Evolutionary conservation across 331 rosid species (phyloP), one percentile per base, ranked within the genome.

Genomic region (Acacia concinna): DNA sequence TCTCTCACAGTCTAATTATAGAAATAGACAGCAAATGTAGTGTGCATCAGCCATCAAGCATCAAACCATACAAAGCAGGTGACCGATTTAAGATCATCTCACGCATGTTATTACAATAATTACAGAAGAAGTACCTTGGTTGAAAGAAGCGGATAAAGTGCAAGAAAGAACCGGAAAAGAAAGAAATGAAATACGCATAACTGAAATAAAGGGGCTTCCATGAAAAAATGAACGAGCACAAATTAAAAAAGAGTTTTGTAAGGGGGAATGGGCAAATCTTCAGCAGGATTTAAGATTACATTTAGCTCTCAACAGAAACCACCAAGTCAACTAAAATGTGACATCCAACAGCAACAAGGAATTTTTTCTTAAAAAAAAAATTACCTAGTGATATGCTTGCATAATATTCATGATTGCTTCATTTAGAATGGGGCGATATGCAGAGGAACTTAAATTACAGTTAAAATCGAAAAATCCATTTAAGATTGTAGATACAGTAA

Each of bases 21-120:
- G 40, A 41, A 34, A 57, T 5, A 74, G 37, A 23, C 31, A 40
- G 69, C 65, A 71, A n/a, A 31, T 46, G 23, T 46, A 23, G 25
- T 28, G 15, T 78, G 71, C 71, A 69, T 23, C 68, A 54, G n/a
- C n/a, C n/a, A n/a, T n/a, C n/a, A n/a, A 81, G 71, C 71, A 69
- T 23, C 68, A 54, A 32, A 35, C 47, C 56, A 1, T 40, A 59
- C 27, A 56, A 81, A 79, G 18, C 51, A 62, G 21, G 68, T 30
- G 30, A 54, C 8, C 51, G 21, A 54, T 49, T 64, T 31, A 44
- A 63, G 56, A 68, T 31, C 37, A 20, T 68, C 57, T 71, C 18
- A 78, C 52, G 49, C 56, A 14, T 74, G 20, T 41, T 44, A 14
- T 12, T 14, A 11, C 70, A 52, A 8, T 12, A 21, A 74, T 59